phyloP scores from a whole-genome alignment of 805 yeast genomes.

The Komagataella populi region DNA sequence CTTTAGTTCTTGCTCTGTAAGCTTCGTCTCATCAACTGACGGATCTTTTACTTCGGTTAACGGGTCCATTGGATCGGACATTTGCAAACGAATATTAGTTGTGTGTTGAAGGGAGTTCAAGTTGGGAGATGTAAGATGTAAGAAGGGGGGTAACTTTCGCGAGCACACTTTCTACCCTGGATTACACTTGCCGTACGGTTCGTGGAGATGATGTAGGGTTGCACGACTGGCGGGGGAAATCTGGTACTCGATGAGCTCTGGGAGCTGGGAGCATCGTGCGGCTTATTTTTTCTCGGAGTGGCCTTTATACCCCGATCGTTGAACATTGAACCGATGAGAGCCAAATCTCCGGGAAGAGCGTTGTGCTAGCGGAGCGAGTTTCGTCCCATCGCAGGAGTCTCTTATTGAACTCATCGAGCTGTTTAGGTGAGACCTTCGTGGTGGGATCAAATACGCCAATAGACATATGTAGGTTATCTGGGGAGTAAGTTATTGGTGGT shows the following conservation, averaged over 20 bases:
- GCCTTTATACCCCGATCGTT: neutral
- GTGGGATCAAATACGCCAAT: neutral
- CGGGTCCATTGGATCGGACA: neutral
- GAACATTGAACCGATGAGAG: neutral
- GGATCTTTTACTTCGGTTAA: slow-evolving; percentile 11
- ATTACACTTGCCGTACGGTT: neutral
- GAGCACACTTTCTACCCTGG: neutral
- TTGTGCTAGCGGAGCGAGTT: neutral
- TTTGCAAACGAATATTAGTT: neutral
- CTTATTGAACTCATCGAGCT: neutral
- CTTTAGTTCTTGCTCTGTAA: slow-evolving; percentile 69
- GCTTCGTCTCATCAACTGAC: slow-evolving; percentile 37
- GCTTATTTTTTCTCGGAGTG: neutral
- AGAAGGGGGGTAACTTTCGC: neutral
- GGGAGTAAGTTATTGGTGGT: neutral
- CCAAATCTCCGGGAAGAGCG: neutral
- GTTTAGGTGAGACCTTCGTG: neutral
- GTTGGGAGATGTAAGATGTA: neutral
- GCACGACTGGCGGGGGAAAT: neutral
- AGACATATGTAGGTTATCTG: neutral
- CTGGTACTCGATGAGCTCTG: neutral
- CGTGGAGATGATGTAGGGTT: neutral
- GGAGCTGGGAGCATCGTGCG: neutral
- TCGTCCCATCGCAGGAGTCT: neutral
- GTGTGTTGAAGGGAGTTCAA: neutral